A percentile compares a stretch with the other conserved stretches of the same genome.
Conservation (phyloP, 306 rosid species). For the peach (Prunus persica) region Prunus_persica_NCBIv2 NC_034010.1:3471501-3472000, state of each 20-base stretch:
- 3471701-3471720: neutral
- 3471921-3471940: constrained; percentile 33
- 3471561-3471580: too few species aligned
- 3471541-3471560: too few species aligned
- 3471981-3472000: constrained; percentile 34
- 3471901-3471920: constrained; percentile 36
- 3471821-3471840: neutral
- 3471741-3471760: neutral
- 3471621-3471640: neutral
- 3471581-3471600: too few species aligned
- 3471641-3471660: neutral
- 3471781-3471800: neutral
- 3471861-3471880: constrained; percentile 32
- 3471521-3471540: too few species aligned
- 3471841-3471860: neutral
- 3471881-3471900: constrained; percentile 35
- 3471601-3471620: too few species aligned
- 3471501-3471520: too few species aligned
- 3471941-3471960: constrained; percentile 44
- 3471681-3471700: neutral
- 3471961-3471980: constrained; percentile 45
- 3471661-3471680: neutral
- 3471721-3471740: neutral
- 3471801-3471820: neutral
- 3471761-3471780: neutral